Evolutionary conservation across 2,329 filamentous ascomycete species (phyloP).

Genomic region (Cercospora brassicicola): DNA sequence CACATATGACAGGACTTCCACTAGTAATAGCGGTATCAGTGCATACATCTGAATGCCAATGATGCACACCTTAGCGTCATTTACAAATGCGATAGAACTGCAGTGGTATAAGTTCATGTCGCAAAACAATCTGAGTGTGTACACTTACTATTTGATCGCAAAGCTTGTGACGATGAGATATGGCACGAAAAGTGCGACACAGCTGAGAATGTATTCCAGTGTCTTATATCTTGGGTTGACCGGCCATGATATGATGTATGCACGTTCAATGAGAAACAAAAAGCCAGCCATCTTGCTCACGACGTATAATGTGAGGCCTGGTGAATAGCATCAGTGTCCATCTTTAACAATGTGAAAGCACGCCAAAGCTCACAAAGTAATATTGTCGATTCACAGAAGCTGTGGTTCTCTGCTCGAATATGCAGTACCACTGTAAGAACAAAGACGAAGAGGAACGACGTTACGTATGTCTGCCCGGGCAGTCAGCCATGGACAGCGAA

Average conservation of each 20-base stretch:
- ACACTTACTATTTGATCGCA: slow-evolving; percentile 22
- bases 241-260: slow-evolving; percentile 30
- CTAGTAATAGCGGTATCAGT: slow-evolving; percentile 21
- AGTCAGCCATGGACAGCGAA: neutral
- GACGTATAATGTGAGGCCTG: slow-evolving; percentile 26
- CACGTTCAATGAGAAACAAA: slow-evolving; percentile 26
- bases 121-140: neutral
- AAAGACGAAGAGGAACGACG: slow-evolving; percentile 26
- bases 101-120: neutral
- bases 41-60: slow-evolving; percentile 24
- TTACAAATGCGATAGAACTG: slow-evolving; percentile 21
- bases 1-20: slow-evolving; percentile 26
- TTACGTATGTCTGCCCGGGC: slow-evolving; percentile 19
- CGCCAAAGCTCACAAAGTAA: slow-evolving; percentile 15
- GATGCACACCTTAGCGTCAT: slow-evolving; percentile 17
- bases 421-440: slow-evolving; percentile 24
- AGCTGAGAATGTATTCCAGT: slow-evolving; percentile 24
- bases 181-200: slow-evolving; percentile 20
- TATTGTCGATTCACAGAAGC: slow-evolving; percentile 21
- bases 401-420: slow-evolving; percentile 15
- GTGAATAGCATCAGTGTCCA: neutral
- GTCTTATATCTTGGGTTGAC: slow-evolving; percentile 20
- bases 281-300: slow-evolving; percentile 21
- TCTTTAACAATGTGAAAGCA: neutral
- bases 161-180: slow-evolving; percentile 19